Evolutionary conservation across 305 asterid genomes (phyloP), one percentile per base, ranked within the genome.

Genomic region (Stenogyne calaminthoides): DNA sequence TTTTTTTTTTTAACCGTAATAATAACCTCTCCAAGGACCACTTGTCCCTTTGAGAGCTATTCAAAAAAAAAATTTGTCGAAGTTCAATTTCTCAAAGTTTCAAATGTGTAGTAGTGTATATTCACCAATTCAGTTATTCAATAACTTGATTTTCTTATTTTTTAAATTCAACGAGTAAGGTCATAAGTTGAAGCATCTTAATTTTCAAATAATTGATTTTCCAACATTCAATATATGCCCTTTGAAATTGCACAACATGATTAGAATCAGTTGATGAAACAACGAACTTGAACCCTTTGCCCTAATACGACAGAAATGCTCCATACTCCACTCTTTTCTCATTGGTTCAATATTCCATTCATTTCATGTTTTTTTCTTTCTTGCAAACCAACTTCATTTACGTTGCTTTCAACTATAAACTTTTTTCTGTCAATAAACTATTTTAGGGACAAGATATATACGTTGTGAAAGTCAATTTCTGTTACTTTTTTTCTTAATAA

Each of bases 321-420:
- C 97, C 97, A 91, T 89, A 87, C 95, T 83, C 39, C 88, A 87
- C 95, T 83, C 39, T 77, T 65, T 69, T 74, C 80, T 72, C 80
- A 69, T 80, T 79, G 67, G 59, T 78, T 80, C 79, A 71, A 69
- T 79, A 83, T 76, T 67, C 69, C 72, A 80, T 82, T 78, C 80
- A 77, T 44, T 73, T 81, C 76, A 73, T 81, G 79, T 83, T 14
- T 12, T 2, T 66, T 67, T 34, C 69, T 82, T 74, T 73, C 44
- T 82, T 71, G 49, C 81, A 84, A 65, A 82, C 80, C 77, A 74
- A 69, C 77, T 77, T 69, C 11, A 15, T 49, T 4, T 15, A 7
- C 58, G 55, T 16, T 25, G 71, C 47, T 67, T 16, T 20, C 62
- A 32, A 67, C 16, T 15, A 51, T 25, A 25, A 25, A 25, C 25